Base-by-base conservation (phyloP, 257 asterid genomes). In the Solanum paucissectum region DNA sequence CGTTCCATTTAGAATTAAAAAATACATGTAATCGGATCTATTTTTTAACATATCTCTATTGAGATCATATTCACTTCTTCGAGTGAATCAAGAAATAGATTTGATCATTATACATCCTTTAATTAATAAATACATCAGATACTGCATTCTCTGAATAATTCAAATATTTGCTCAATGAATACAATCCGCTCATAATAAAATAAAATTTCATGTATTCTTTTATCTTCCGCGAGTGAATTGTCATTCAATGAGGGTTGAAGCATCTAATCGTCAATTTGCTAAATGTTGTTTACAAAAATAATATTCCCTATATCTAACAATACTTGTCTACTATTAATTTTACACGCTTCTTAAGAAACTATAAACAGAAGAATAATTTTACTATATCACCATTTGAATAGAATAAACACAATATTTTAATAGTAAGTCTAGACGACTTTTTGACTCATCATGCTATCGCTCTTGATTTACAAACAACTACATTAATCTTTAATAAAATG, bases 271-370 rank as follows among this genome's bases (percentile, higher is more conserved):
- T 20, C 2, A 0, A 9, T 58, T 58, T 0, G 68, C 1, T 21
- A 62, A 60, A 60, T 60, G 6, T 60, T 60, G 68, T 23, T 60
- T 8, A 23, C 12, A 9, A 60, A 60, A 9, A 23, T 60, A 55
- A 55, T 55, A 20, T 0, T 44, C 2, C 0, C 2, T 44, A 0
- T 44, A 2, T 44, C 18, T 0, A 0, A 44, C 52, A 12, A 44
- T 44, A 44, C 18, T 44, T 44, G 6, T 12, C 18, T 0, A 44
- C 16, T 44, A 44, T 44, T 44, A 0, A 44, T 44, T 46, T 4
- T 46, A 46, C 55, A 46, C 55, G 0, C 1, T 46, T 46, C 0
- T 12, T 1, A 4, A 46, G 2, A 46, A 4, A 46, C 2, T 12
- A 46, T 46, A 46, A 46, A 46, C 1, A 46, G 0, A 46, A 46